Evolutionary conservation across 1,139 yeast species (phyloP).

Genomic region (Meyerozyma athensensis): DNA sequence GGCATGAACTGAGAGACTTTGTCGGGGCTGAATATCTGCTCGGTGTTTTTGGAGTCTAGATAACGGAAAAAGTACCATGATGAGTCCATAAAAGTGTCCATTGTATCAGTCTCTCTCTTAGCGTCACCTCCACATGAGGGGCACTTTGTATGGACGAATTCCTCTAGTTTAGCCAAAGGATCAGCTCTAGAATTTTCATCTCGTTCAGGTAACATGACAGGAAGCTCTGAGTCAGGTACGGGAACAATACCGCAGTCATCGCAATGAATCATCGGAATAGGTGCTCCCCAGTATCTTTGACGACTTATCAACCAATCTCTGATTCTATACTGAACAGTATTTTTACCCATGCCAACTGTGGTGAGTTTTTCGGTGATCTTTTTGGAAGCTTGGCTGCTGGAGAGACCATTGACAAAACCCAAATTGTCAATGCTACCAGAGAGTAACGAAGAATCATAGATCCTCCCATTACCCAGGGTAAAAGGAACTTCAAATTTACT

Average conservation of each 20-base stretch:
- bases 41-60: constrained; percentile 62
- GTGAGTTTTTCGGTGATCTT: constrained; percentile 42
- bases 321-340: constrained; percentile 54
- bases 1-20: constrained; percentile 64
- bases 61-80: constrained; percentile 94
- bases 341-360: constrained; percentile 35
- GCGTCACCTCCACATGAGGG: constrained; percentile 79
- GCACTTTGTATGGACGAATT: constrained; percentile 71
- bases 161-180: constrained; percentile 63
- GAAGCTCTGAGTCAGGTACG: constrained; percentile 81
- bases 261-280: constrained; percentile 92
- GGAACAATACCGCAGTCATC: constrained; percentile 80
- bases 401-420: constrained; percentile 49
- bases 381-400: constrained; percentile 47
- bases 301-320: constrained; percentile 94
- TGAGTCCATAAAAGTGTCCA: constrained; percentile 98
- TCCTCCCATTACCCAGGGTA: constrained; percentile 46
- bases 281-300: constrained; percentile 98
- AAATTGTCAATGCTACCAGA: constrained; percentile 30
- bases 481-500: constrained; percentile 31
- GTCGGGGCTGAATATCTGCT: constrained; percentile 46
- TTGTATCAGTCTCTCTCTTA: constrained; percentile 89
- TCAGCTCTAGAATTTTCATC: constrained; percentile 48
- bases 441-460: constrained; percentile 34
- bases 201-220: constrained; percentile 67